phyloP scores from a whole-genome alignment of 2,329 filamentous ascomycete species.

The Phyllachora maydis region DNA sequence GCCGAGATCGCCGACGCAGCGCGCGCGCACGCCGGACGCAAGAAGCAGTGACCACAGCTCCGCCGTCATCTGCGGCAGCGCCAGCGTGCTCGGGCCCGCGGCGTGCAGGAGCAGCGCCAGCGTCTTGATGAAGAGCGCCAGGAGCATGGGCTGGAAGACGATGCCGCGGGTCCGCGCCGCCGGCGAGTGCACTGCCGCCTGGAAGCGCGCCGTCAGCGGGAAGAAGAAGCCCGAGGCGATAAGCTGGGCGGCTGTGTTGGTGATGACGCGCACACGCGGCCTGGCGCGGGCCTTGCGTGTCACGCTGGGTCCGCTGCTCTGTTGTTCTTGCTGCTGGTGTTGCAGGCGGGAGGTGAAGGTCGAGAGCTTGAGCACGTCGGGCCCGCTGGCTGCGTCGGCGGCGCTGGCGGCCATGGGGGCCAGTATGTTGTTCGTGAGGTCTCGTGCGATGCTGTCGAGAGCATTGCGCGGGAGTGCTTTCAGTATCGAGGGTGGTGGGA shows the following conservation, averaged over 20 bases:
- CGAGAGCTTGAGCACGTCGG: conserved; percentile 69
- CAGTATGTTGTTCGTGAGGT: conserved; percentile 52
- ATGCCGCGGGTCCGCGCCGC: conserved; percentile 27
- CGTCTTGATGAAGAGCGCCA: conserved; percentile 70
- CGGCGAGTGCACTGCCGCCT: conserved; percentile 30
- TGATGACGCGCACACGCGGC: conserved; percentile 31
- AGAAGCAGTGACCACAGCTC: conserved; percentile 77
- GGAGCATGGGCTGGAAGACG: conserved; percentile 52
- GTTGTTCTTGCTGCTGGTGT: conserved; percentile 8
- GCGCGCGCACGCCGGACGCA: conserved; percentile 31
- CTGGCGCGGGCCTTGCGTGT: conserved; percentile 5
- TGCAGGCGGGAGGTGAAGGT: conserved; percentile 70
- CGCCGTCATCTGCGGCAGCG: conserved; percentile 58
- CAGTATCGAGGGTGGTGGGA: conserved; percentile 20
- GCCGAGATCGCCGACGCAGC: conserved; percentile 36
- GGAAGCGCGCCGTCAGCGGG: conserved; percentile 66
- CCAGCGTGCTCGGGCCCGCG: conserved; percentile 57
- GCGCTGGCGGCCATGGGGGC: conserved; percentile 64
- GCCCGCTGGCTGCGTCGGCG: conserved; percentile 60
- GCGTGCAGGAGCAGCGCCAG: conserved; percentile 67
- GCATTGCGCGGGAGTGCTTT: conserved; percentile 33
- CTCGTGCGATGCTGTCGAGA: conserved; percentile 46
- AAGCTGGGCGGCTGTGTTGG: conserved; percentile 61
- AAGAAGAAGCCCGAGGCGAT: conserved; percentile 68
- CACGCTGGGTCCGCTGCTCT: neutral